phyloP scores from a whole-genome alignment of 345 rosid species.

The Stellera chamaejasme region DNA sequence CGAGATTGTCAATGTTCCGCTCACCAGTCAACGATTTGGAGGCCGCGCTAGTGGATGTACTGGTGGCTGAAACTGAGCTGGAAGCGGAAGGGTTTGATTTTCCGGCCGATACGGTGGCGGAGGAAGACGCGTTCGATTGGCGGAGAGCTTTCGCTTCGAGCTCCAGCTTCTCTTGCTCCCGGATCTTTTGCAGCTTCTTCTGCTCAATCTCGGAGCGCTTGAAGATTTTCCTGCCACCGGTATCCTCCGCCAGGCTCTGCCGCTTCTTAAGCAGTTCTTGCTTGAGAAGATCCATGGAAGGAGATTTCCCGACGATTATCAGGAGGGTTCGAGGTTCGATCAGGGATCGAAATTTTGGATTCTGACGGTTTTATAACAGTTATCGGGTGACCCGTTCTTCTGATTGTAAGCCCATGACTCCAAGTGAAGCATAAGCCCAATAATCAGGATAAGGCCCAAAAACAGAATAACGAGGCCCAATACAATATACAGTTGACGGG shows the following conservation, averaged over 20 bases:
- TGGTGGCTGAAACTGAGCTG: slow-evolving; percentile 23
- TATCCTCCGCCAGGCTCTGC: slow-evolving; percentile 49
- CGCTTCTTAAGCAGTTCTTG: slow-evolving; percentile 76
- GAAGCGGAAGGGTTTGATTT: slow-evolving; percentile 27
- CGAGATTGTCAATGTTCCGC: slow-evolving; percentile 70
- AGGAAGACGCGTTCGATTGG: slow-evolving; percentile 25
- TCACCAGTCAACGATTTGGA: slow-evolving; percentile 75
- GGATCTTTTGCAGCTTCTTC: slow-evolving; percentile 78
- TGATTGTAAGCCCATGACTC: too few relatives aligned
- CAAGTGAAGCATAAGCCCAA: too few relatives aligned
- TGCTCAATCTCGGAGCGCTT: slow-evolving; percentile 90
- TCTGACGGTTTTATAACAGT: too few relatives aligned
- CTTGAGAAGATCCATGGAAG: slow-evolving; percentile 64
- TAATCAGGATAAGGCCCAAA: too few relatives aligned
- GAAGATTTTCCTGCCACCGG: slow-evolving; percentile 78
- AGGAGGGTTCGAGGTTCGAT: too few relatives aligned
- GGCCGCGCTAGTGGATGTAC: slow-evolving; percentile 29
- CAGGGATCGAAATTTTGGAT: too few relatives aligned
- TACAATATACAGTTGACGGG: too few relatives aligned
- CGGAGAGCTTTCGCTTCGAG: slow-evolving; percentile 72
- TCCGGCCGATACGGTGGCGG: slow-evolving; percentile 19
- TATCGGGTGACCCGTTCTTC: too few relatives aligned
- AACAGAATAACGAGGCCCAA: too few relatives aligned
- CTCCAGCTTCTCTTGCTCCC: slow-evolving; percentile 83
- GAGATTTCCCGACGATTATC: not conserved